Base-by-base conservation (phyloP, 2,329 filamentous ascomycete species). In the Eutypella sp. region DNA sequence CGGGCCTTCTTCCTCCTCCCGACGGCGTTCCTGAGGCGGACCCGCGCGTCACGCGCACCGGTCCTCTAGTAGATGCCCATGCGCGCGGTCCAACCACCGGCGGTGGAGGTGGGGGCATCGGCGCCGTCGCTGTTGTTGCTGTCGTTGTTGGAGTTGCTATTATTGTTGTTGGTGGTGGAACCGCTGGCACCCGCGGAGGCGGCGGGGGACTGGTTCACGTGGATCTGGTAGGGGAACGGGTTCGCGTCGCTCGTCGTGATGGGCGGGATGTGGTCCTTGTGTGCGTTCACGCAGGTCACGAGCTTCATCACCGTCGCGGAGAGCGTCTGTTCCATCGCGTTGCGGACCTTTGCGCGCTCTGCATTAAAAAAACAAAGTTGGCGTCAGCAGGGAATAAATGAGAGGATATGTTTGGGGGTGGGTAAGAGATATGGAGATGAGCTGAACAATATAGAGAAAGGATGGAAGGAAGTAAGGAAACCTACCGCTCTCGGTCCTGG, bases 251-350 rank as follows among this genome's bases (percentile, higher is more conserved):
- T 90, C 19, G 90, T 93, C 8, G 90, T 96, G 58, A 97, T 97
- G 42, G 92, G 93, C 1, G 93, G 93, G 54, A 99, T 97, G 67
- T 97, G 93, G 60, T 95, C 89, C 65, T 95, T 95, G 67, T 96
- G 87, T 42, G 81, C 74, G 68, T 95, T 95, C 58, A 89, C 90
- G 44, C 88, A 86, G 51, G 83, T 85, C 56, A 96, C 81, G 58
- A 96, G 92, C 69, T 96, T 95, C 74, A 95, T 81, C 47, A 87
- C 87, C 6, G 90, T 88, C 50, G 89, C 87, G 53, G 90, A 82
- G 45, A 99, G 81, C 37, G 89, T 93, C 51, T 89, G 87, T 60
- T 92, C 89, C 86, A 96, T 96, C 42, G 90, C 88, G 60, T 84
- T 84, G 58, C 91, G 86, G 56, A 95, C 89, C 66, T 96, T 95